Base-by-base conservation (phyloP, 2,329 filamentous ascomycete genomes). In the Neofusicoccum laricinum region DNA sequence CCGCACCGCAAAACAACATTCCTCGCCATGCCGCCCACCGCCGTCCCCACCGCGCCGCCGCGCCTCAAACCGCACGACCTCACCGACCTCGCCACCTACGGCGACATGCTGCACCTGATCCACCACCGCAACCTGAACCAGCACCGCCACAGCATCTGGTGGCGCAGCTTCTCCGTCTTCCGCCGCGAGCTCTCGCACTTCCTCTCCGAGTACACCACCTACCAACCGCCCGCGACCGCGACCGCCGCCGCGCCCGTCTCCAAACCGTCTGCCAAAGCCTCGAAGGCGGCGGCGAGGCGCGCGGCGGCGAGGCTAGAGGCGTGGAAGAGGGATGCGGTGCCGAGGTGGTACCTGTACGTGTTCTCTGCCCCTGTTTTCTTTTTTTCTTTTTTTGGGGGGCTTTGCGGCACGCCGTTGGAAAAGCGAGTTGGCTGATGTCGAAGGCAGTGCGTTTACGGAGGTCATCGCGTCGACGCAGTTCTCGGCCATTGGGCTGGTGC, bases 41-140 rank as follows among this genome's bases (percentile, higher is more conserved):
- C 43, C 2, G 7, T 10, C 5, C 43, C 43, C 4, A 30, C 62
- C 1, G 51, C 43, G 19, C 62, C 36, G 1, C 62, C 50, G 34
- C 62, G 51, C 51, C 51, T 64, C 14, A 64, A 64, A n/a, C 62
- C 62, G 12, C 40, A 64, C 32, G 62, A 64, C 2, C 40, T 41
- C 12, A 41, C 38, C 7, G 62, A 64, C 30, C 73, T 72, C 19
- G 69, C 73, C 34, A 70, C 71, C 65, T 73, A 78, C 1, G 49
- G 67, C 50, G 76, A 79, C 64, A 72, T 82, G 72, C 65, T 79
- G 71, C 78, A 93, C 51, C 86, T 97, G 49, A 83, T 89, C 71
- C 85, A 90, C 68, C 86, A 92, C 74, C 91, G 93, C 71, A 95
- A 97, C 81, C 89, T 88, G 73, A 98, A 97, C 79, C 94, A 98